phyloP scores from a whole-genome alignment of 2,329 filamentous ascomycete genomes.

The Fusarium oligoseptatum region DNA sequence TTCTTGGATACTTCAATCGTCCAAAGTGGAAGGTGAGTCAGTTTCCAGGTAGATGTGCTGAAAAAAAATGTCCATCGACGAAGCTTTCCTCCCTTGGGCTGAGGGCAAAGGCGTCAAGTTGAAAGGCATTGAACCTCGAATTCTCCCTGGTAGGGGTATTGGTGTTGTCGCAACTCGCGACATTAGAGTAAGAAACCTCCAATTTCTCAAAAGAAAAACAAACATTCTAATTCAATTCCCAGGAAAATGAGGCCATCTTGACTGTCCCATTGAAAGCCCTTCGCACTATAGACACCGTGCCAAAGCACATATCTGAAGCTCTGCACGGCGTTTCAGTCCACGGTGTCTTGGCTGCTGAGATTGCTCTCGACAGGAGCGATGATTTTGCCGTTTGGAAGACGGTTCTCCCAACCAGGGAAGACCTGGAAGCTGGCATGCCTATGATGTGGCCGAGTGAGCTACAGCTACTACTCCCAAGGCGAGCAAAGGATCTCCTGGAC shows the following conservation, averaged over 20 bases:
- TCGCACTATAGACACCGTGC: conserved; percentile 72
- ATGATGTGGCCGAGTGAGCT: conserved; percentile 63
- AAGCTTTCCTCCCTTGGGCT: conserved; percentile 74
- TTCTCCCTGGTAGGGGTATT: conserved; percentile 79
- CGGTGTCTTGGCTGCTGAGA: conserved; percentile 77
- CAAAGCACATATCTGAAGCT: conserved; percentile 63
- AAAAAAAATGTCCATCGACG: conserved; percentile 40
- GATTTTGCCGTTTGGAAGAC: conserved; percentile 71
- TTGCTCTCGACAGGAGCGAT: conserved; percentile 66
- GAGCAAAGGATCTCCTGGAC: conserved; percentile 60
- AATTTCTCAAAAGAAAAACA: neutral
- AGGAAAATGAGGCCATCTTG: conserved; percentile 69
- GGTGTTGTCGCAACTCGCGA: conserved; percentile 79
- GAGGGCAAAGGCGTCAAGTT: conserved; percentile 51
- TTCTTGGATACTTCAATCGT: neutral
- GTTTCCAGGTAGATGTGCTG: neutral
- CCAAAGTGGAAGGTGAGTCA: neutral
- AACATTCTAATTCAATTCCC: conserved; percentile 2
- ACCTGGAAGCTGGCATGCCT: conserved; percentile 63
- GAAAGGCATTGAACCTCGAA: conserved; percentile 74
- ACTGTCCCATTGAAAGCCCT: conserved; percentile 75
- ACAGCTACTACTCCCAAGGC: conserved; percentile 60
- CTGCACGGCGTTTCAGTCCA: conserved; percentile 74
- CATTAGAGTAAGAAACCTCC: conserved; percentile 67
- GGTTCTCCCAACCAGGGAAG: conserved; percentile 73